Evolutionary conservation across 768 basidiomycete species (phyloP).

Genomic region (Leccinum ochraceum): DNA sequence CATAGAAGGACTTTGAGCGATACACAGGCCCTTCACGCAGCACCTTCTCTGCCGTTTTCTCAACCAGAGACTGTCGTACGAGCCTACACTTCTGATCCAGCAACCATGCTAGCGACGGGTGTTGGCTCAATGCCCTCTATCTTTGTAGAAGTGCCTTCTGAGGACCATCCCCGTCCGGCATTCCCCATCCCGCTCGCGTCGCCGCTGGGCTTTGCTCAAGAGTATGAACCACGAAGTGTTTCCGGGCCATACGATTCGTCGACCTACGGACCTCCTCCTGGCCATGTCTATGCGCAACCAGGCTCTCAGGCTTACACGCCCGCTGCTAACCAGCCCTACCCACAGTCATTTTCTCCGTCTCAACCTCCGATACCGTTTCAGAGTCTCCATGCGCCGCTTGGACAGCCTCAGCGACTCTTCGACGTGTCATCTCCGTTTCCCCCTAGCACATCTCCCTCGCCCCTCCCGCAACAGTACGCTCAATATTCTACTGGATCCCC

Average conservation of each 20-base stretch:
- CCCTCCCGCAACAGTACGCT: conserved; percentile 16
- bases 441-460: conserved; percentile 2
- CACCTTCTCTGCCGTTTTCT: conserved; percentile 6
- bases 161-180: neutral
- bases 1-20: conserved; percentile 18
- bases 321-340: conserved; percentile 4
- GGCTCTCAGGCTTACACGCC: conserved; percentile 12
- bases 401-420: conserved; percentile 19
- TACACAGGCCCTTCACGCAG: conserved; percentile 11
- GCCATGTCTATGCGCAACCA: conserved; percentile 14
- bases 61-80: conserved; percentile 11
- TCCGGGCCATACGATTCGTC: conserved; percentile 4
- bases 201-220: neutral
- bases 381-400: conserved; percentile 5
- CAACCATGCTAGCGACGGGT: neutral
- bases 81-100: conserved; percentile 4
- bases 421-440: neutral
- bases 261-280: conserved; percentile 8
- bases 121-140: conserved; percentile 19
- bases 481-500: conserved; percentile 13
- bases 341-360: conserved; percentile 9
- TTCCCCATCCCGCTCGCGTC: conserved; percentile 11
- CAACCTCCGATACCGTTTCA: conserved; percentile 15
- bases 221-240: neutral
- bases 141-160: conserved; percentile 14